Evolutionary conservation across 2,329 filamentous ascomycete species (phyloP).

Genomic region (Colletotrichum ledebouriae): DNA sequence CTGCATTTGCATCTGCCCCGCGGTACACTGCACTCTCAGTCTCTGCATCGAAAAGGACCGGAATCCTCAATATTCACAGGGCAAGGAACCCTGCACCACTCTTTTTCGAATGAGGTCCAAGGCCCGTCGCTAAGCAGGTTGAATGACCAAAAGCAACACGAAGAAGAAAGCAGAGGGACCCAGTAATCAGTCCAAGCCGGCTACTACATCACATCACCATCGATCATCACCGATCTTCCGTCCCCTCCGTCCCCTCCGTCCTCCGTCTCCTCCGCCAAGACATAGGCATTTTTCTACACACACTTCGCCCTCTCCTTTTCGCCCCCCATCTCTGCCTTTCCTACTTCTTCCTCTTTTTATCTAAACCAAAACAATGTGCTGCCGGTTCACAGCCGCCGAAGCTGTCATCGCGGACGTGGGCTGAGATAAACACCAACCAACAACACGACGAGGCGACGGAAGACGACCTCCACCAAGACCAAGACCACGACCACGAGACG

Average conservation of each 20-base stretch:
- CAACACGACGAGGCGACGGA: slow-evolving; percentile 10
- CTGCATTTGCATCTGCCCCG: not conserved
- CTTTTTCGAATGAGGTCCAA: not conserved
- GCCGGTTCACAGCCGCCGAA: slow-evolving; percentile 37
- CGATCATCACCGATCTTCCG: slow-evolving; percentile 29
- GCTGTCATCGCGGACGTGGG: slow-evolving; percentile 38
- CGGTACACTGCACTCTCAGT: not conserved
- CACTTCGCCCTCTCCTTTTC: slow-evolving; percentile 3
- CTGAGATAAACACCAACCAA: slow-evolving; percentile 28
- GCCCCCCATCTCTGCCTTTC: not conserved
- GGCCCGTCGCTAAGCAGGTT: slow-evolving; percentile 9
- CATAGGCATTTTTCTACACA: not conserved
- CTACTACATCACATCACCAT: slow-evolving; percentile 36
- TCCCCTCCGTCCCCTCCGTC: slow-evolving; percentile 19
- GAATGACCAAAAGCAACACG: slow-evolving; percentile 10
- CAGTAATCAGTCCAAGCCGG: slow-evolving; percentile 17
- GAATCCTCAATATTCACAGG: slow-evolving; percentile 4
- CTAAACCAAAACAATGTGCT: slow-evolving; percentile 34
- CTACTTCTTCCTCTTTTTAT: not conserved
- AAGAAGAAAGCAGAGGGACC: slow-evolving; percentile 34
- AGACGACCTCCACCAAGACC: not conserved
- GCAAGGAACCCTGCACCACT: slow-evolving; percentile 12
- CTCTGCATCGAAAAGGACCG: slow-evolving; percentile 5
- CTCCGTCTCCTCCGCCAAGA: slow-evolving; percentile 18
- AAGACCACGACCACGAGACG: slow-evolving; percentile 4